Evolutionary conservation across 345 rosid species (phyloP).

Genomic region (Gossypium raimondii): DNA sequence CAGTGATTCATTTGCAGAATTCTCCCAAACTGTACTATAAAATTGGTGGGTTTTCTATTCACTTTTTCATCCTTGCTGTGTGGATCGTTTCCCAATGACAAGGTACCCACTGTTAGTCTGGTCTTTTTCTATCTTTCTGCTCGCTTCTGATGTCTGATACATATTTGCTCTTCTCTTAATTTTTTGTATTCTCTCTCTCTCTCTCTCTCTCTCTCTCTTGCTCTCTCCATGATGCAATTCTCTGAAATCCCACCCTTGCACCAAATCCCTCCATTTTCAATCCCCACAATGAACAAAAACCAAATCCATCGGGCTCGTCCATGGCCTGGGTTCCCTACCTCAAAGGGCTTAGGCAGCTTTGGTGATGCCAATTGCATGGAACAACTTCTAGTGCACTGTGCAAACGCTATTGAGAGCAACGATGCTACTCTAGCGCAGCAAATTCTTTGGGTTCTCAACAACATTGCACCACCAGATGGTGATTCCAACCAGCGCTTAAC

Average conservation of each 20-base stretch:
- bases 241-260: slow-evolving; percentile 49
- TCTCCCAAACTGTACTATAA: slow-evolving; percentile 23
- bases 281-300: slow-evolving; percentile 41
- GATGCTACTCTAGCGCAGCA: slow-evolving; percentile 85
- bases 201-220: slow-evolving; percentile 5
- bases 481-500: slow-evolving; percentile 84
- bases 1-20: slow-evolving; percentile 37
- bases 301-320: slow-evolving; percentile 47
- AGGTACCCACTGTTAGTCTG: slow-evolving; percentile 61
- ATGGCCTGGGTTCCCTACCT: slow-evolving; percentile 65
- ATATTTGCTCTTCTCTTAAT: slow-evolving; percentile 3
- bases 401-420: slow-evolving; percentile 75
- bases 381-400: slow-evolving; percentile 81
- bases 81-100: slow-evolving; percentile 55
- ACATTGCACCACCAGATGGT: slow-evolving; percentile 78
- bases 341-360: slow-evolving; percentile 44
- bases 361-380: slow-evolving; percentile 88
- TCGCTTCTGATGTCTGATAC: slow-evolving; percentile 29
- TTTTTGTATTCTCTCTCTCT: neutral
- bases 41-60: neutral
- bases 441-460: slow-evolving; percentile 82
- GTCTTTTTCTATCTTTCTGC: slow-evolving; percentile 62
- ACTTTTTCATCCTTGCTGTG: slow-evolving; percentile 10
- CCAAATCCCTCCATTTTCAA: slow-evolving; percentile 27
- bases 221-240: slow-evolving; percentile 55